Evolutionary conservation across 108 stramenopile species (phyloP).

Genomic region (Skeletonema potamos): DNA sequence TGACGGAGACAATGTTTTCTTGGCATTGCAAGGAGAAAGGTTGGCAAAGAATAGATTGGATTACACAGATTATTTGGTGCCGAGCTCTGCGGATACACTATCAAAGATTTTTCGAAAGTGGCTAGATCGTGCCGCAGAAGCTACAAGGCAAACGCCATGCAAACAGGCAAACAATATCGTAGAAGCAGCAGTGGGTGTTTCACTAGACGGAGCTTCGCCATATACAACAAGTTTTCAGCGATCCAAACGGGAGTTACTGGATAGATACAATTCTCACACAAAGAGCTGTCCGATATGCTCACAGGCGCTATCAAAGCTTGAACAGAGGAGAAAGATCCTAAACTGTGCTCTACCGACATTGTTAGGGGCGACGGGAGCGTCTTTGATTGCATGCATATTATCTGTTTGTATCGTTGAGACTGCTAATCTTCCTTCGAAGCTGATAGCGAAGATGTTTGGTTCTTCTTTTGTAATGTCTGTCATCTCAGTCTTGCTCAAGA

Average conservation of each 20-base stretch:
- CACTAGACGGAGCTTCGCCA: not conserved
- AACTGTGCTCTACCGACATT: not conserved
- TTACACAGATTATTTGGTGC: slow-evolving; percentile 5
- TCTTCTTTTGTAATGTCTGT: slow-evolving; percentile 2
- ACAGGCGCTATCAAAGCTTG: not conserved
- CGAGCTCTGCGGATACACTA: slow-evolving; percentile 12
- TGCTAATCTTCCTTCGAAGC: not conserved
- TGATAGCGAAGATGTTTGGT: not conserved
- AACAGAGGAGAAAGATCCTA: not conserved
- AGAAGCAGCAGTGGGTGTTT: not conserved
- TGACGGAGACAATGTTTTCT: slow-evolving; percentile 18
- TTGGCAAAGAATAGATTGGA: not conserved
- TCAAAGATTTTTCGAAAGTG: slow-evolving; percentile 15
- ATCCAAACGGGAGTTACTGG: slow-evolving; percentile 2
- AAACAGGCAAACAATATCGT: slow-evolving; percentile 2
- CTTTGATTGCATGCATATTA: not conserved
- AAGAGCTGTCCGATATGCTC: slow-evolving; percentile 7
- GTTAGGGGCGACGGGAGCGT: slow-evolving; percentile 8
- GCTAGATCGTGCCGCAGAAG: slow-evolving; percentile 9
- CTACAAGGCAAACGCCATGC: not conserved
- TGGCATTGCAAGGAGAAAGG: slow-evolving; percentile 11
- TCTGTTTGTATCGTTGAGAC: not conserved
- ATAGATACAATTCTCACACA: slow-evolving; percentile 16
- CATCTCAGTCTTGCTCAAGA: not conserved
- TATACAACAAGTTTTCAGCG: not conserved